A percentile compares a stretch with the other conserved stretches of the same genome.
Conservation (phyloP, 2,329 filamentous ascomycete species). For the Colletotrichum sp. region DNA sequence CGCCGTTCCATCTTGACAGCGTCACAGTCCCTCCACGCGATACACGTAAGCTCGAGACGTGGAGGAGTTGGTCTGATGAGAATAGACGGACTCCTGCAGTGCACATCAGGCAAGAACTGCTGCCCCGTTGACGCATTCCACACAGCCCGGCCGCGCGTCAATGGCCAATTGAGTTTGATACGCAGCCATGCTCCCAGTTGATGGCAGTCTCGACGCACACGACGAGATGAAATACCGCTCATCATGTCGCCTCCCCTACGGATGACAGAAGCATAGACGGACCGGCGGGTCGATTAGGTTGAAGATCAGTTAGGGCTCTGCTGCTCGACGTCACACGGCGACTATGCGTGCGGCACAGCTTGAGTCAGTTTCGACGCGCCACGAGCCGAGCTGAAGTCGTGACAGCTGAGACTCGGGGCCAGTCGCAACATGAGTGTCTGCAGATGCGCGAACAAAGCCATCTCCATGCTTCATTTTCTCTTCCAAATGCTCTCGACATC, state of each 20-base stretch:
- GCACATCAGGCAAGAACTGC: background rate
- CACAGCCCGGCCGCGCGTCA: background rate
- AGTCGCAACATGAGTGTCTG: background rate
- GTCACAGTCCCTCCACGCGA: background rate
- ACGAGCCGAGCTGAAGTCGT: background rate
- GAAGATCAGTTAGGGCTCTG: background rate
- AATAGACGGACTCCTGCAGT: background rate
- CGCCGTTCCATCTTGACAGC: background rate
- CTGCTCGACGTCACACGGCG: background rate
- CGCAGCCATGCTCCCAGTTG: conserved; percentile 10
- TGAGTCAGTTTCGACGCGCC: background rate
- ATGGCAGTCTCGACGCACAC: background rate
- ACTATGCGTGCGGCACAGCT: background rate
- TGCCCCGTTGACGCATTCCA: background rate
- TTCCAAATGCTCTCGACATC: background rate
- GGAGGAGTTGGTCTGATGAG: background rate
- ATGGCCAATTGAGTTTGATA: conserved; percentile 10
- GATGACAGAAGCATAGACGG: conserved; percentile 13
- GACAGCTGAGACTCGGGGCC: background rate
- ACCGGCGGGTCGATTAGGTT: background rate
- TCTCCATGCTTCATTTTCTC: background rate
- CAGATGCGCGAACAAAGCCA: background rate
- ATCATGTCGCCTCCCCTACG: background rate
- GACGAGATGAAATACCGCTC: background rate
- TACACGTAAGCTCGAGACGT: background rate